Percentiles rank a stretch among this genome's conserved stretches.
phyloP scores from a whole-genome alignment of 768 basidiomycete species.

The Russula vinacea region DNA sequence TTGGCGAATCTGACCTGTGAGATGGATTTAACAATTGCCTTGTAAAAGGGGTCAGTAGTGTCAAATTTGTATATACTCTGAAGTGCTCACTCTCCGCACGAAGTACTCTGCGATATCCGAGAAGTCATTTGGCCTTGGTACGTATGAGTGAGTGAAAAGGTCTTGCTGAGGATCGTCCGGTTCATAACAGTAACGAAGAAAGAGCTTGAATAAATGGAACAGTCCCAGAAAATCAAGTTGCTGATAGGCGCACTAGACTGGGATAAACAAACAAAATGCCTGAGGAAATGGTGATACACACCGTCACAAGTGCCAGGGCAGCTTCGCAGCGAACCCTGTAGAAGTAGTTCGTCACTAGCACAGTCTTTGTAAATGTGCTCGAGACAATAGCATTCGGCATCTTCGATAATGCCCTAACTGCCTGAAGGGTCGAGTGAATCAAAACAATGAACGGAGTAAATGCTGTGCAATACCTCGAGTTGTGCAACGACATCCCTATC shows the following conservation, averaged over 20 bases:
- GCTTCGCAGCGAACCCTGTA: slow-evolving; percentile 96
- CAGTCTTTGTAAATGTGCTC: slow-evolving; percentile 88
- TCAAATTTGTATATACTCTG: slow-evolving; percentile 7
- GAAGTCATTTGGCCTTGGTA: slow-evolving; percentile 96
- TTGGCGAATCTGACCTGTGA: slow-evolving; percentile 84
- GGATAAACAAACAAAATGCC: slow-evolving; percentile 15
- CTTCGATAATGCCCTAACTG: slow-evolving; percentile 81
- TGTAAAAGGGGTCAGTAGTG: slow-evolving; percentile 4
- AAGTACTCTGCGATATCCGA: slow-evolving; percentile 90
- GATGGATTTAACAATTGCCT: slow-evolving; percentile 80
- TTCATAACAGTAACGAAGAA: slow-evolving; percentile 86
- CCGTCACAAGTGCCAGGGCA: slow-evolving; percentile 75
- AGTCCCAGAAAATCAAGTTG: slow-evolving; percentile 84
- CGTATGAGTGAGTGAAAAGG: slow-evolving; percentile 80
- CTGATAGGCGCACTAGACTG: slow-evolving; percentile 72
- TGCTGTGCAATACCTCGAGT: slow-evolving; percentile 61
- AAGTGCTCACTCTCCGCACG: slow-evolving; percentile 73
- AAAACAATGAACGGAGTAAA: slow-evolving; percentile 23
- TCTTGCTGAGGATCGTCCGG: slow-evolving; percentile 79
- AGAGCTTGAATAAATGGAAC: slow-evolving; percentile 95
- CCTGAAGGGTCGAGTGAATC: slow-evolving; percentile 48
- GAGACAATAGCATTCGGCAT: slow-evolving; percentile 83
- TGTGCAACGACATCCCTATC: slow-evolving; percentile 98
- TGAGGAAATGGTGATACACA: slow-evolving; percentile 41
- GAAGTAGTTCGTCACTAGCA: slow-evolving; percentile 93